Evolutionary conservation across 2,329 filamentous ascomycete genomes (phyloP), one percentile per base, ranked within the genome.

Genomic region (Aspergillus fructus): DNA sequence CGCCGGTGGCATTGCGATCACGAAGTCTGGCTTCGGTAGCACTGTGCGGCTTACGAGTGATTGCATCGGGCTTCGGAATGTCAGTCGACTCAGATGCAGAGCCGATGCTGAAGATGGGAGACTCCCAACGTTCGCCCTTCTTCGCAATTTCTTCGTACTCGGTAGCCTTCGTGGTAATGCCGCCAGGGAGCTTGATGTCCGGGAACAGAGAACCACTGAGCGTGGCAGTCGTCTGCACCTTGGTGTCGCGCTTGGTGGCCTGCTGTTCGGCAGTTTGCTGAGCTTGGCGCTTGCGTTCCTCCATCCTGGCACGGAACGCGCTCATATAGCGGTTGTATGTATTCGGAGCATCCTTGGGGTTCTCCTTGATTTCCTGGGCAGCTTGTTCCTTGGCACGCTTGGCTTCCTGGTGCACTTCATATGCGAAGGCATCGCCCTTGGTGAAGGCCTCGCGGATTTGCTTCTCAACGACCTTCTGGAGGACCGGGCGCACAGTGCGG

Each of bases 121-220:
- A 96, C 81, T 96, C 89, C 94, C 94, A 99, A 74, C 87, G 88
- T 55, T 96, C 90, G 52, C 94, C 94, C 85, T 94, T 91, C 64
- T 81, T 81, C 8, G 93, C 91, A 57, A 96, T 83, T 21, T 97
- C 86, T 78, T 87, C 91, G 83, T 96, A 97, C 76, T 96, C 91
- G 23, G 91, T 96, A 9, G 93, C 93, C 85, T 96, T 97, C 79
- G 86, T 88, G 66, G 90, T 94, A 73, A 97, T 93, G 55, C 92
- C 93, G 33, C 90, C 90, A 24, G 93, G 92, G 5, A 99, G 82
- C 56, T 87, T 83, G 71, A 99, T 88, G 71, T 93, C 81, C 69
- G 91, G 89, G 87, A 99, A 96, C 63, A 97, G 91, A 63, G 90
- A 93, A 70, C 97, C 91, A 65, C 96, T 85, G 77, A 92, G 86